A percentile compares a stretch with the other conserved stretches of the same genome.
phyloP scores from a whole-genome alignment of 2,329 filamentous ascomycete species.

The Ophioceras dolichostomum region DNA sequence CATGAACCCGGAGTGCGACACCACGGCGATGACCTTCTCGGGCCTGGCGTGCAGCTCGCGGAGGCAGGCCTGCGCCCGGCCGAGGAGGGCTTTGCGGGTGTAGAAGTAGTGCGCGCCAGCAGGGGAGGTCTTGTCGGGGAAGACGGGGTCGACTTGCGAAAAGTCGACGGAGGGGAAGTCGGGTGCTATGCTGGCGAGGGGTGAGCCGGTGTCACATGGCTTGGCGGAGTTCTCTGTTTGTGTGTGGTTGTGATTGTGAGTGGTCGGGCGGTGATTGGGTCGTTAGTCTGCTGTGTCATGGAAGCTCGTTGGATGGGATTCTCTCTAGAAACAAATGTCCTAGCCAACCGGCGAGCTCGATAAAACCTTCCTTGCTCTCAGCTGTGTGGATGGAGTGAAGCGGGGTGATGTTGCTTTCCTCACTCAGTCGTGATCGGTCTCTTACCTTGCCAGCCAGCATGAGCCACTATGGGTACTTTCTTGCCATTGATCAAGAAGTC shows the following conservation, averaged over 20 bases:
- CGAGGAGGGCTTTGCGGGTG: slow-evolving; percentile 37
- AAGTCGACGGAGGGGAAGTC: slow-evolving; percentile 48
- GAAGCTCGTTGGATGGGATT: no score
- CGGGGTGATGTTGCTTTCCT: no score
- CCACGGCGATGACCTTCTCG: slow-evolving; percentile 51
- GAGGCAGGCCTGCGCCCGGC: slow-evolving; percentile 39
- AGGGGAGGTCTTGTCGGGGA: slow-evolving; percentile 47
- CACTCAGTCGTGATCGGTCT: slow-evolving; percentile 4
- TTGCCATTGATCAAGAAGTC: slow-evolving; percentile 39
- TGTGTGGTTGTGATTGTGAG: neutral
- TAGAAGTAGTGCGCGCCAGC: slow-evolving; percentile 36
- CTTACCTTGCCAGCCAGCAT: slow-evolving; percentile 53
- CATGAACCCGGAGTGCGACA: slow-evolving; percentile 53
- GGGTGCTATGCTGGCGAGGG: slow-evolving; percentile 25
- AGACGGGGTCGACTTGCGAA: slow-evolving; percentile 41
- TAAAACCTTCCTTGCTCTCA: no score
- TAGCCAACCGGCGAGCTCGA: no score
- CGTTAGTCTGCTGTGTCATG: no score
- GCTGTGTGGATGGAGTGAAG: no score
- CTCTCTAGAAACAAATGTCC: no score
- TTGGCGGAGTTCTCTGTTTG: slow-evolving; percentile 36
- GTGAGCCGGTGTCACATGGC: slow-evolving; percentile 50
- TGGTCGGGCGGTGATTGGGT: no score
- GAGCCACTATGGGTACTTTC: slow-evolving; percentile 40
- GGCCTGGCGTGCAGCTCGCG: slow-evolving; percentile 35